Conservation (phyloP, 257 asterid genomes). For the Plantago elongata region DNA sequence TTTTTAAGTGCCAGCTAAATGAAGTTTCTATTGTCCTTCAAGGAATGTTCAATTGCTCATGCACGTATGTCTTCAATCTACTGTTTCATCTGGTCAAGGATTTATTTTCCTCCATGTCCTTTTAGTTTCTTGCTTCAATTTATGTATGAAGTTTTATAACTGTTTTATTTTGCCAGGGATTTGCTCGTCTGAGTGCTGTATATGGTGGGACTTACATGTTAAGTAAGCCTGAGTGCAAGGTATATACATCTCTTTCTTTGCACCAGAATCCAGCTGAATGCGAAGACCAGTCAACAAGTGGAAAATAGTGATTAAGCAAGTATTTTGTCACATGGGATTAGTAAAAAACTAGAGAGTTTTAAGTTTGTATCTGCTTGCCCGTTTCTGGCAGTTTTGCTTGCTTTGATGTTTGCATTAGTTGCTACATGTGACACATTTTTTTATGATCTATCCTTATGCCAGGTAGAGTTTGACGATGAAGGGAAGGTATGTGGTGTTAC, state of each 20-base stretch:
- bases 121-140: neutral
- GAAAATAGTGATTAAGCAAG: no score
- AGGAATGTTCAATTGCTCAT: neutral
- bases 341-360: no score
- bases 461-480: conserved; percentile 89
- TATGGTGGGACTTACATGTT: conserved; percentile 99
- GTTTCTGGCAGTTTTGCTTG: neutral
- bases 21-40: neutral
- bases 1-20: neutral
- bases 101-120: neutral
- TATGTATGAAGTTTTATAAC: conserved; percentile 9
- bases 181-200: conserved; percentile 97
- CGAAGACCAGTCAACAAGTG: no score
- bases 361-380: no score
- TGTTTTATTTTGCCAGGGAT: conserved; percentile 50
- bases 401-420: conserved; percentile 11
- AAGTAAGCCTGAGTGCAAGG: conserved; percentile 96
- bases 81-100: neutral
- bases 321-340: neutral
- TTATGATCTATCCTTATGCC: conserved; percentile 20
- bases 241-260: conserved; percentile 18
- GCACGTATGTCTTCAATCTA: neutral
- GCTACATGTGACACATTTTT: neutral
- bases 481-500: conserved; percentile 91
- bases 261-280: neutral